Evolutionary conservation across 1,284 basidiomycete genomes (phyloP).

Genomic region (Malassezia equina): DNA sequence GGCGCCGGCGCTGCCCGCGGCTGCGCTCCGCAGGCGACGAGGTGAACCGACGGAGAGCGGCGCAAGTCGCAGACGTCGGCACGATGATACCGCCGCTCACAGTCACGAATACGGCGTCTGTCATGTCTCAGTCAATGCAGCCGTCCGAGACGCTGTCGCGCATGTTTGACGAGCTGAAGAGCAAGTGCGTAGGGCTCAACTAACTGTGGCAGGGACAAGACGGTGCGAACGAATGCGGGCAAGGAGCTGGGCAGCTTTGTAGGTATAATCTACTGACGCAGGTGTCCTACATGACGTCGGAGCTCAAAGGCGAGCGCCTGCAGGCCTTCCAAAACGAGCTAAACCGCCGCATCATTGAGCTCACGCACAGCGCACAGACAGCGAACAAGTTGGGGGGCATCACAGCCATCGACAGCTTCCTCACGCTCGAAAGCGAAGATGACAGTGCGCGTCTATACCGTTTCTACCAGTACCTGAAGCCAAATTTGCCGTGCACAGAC

Average conservation of each 20-base stretch:
- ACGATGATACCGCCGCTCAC: slow-evolving; percentile 12
- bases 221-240: slow-evolving; percentile 26
- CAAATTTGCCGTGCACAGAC: slow-evolving; percentile 69
- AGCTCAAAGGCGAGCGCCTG: slow-evolving; percentile 40
- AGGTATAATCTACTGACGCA: neutral
- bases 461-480: slow-evolving; percentile 83
- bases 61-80: neutral
- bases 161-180: slow-evolving; percentile 38
- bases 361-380: slow-evolving; percentile 67
- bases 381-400: slow-evolving; percentile 71
- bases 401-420: slow-evolving; percentile 56
- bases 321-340: slow-evolving; percentile 51
- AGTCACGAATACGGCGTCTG: slow-evolving; percentile 3
- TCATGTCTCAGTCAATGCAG: slow-evolving; percentile 19
- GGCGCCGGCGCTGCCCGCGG: neutral
- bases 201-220: slow-evolving; percentile 17
- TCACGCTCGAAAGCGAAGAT: slow-evolving; percentile 28
- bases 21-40: neutral
- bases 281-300: slow-evolving; percentile 31
- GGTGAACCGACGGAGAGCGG: neutral
- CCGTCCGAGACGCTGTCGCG: slow-evolving; percentile 37
- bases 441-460: slow-evolving; percentile 63
- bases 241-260: slow-evolving; percentile 37
- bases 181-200: slow-evolving; percentile 21
- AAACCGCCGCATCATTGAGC: slow-evolving; percentile 65